Conservation (phyloP, 2,329 filamentous ascomycete species). For the Talaromyces verruculosus region DNA sequence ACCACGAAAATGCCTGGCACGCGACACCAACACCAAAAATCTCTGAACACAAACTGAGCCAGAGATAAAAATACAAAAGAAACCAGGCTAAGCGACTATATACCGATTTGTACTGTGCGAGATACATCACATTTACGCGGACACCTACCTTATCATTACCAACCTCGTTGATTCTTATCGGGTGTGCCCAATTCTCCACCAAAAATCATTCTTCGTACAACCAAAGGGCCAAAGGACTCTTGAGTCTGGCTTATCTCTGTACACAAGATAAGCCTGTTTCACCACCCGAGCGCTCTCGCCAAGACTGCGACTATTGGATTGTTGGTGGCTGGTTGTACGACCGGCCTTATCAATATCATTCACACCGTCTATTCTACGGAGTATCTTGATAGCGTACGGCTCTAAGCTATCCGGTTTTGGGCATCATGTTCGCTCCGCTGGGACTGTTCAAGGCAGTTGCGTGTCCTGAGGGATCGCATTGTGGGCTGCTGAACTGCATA, state of each 20-base stretch:
- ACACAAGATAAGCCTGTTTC: conserved; percentile 1
- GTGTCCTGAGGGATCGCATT: conserved; percentile 55
- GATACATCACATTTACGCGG: conserved; percentile 1
- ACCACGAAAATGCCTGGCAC: neutral
- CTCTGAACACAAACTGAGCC: neutral
- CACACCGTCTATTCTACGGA: neutral
- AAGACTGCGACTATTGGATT: neutral
- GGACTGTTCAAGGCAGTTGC: conserved; percentile 54
- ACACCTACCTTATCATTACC: neutral
- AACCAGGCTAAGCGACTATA: neutral
- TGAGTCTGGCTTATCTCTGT: neutral
- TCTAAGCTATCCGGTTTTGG: neutral
- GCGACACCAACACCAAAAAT: neutral
- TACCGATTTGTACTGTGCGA: neutral
- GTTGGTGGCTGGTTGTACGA: neutral
- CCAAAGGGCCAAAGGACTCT: too few relatives aligned
- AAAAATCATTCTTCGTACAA: conserved; percentile 5
- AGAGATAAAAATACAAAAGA: neutral
- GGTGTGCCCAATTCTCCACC: neutral
- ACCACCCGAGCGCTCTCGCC: neutral
- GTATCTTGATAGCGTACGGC: neutral
- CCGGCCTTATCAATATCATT: neutral
- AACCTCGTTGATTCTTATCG: conserved; percentile 6
- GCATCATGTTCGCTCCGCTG: conserved; percentile 55
- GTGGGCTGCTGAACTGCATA: conserved; percentile 57